phyloP scores from a whole-genome alignment of 306 rosid genomes.

The Echinosophora koreensis region DNA sequence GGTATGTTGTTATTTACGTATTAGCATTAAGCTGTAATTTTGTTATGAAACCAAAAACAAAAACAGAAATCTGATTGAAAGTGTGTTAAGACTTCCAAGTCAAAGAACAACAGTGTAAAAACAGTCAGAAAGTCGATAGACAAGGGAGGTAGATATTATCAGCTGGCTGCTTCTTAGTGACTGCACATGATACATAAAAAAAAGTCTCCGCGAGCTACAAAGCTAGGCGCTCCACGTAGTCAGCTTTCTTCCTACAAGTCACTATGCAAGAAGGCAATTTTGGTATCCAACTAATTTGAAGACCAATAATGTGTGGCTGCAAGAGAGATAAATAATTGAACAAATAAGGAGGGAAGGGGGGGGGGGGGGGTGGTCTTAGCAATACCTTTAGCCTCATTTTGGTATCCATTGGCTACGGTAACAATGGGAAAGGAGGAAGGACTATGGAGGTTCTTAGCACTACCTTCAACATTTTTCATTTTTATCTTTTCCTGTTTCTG shows the following conservation, averaged over 20 bases:
- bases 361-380: no score
- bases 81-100: not conserved
- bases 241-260: no score
- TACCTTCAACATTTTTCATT: not conserved
- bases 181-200: not conserved
- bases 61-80: not conserved
- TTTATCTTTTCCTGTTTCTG: not conserved
- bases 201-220: no score
- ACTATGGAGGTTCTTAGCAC: not conserved
- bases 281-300: no score
- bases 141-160: not conserved
- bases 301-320: no score
- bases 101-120: not conserved
- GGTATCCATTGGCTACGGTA: no score
- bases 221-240: no score
- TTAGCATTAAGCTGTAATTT: conserved; percentile 9
- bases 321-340: no score
- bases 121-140: not conserved
- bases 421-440: no score
- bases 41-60: conserved; percentile 17
- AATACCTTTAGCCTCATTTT: no score
- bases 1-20: conserved; percentile 56
- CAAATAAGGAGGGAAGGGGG: no score
- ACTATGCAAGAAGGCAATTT: no score
- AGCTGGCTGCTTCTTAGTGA: not conserved